phyloP scores from a whole-genome alignment of 2,329 filamentous ascomycete species.

The Incumbomyces delicatus region DNA sequence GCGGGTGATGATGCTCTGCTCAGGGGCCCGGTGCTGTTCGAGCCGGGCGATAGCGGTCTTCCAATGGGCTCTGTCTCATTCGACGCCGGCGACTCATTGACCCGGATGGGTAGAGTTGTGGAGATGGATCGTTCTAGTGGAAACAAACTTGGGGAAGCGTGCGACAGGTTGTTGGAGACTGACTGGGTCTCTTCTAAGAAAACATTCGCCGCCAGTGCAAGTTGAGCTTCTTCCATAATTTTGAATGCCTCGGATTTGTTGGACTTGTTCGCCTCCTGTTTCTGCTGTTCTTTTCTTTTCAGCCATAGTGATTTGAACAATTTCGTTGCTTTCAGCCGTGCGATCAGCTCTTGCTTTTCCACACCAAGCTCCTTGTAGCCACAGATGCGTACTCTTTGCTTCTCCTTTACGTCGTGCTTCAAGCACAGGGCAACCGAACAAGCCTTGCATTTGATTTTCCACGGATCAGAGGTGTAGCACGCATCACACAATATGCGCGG shows the following conservation, averaged over 20 bases:
- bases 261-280: constrained; percentile 2
- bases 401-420: constrained; percentile 48
- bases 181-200: background rate
- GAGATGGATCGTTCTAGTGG: constrained; percentile 3
- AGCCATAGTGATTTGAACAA: constrained; percentile 16
- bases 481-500: constrained; percentile 49
- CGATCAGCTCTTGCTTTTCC: constrained; percentile 36
- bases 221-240: constrained; percentile 6
- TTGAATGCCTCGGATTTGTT: constrained; percentile 1
- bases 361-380: constrained; percentile 46
- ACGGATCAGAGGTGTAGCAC: constrained; percentile 48
- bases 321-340: constrained; percentile 16
- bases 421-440: constrained; percentile 50
- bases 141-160: background rate
- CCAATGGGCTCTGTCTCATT: constrained; percentile 18
- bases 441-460: constrained; percentile 50
- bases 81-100: constrained; percentile 7
- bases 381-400: constrained; percentile 46
- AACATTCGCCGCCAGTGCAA: constrained; percentile 1
- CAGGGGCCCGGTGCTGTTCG: constrained; percentile 27
- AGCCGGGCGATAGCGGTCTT: constrained; percentile 18
- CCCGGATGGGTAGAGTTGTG: constrained; percentile 5
- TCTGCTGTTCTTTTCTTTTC: constrained; percentile 19
- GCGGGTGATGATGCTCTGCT: constrained; percentile 28
- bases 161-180: constrained; percentile 1